phyloP scores from a whole-genome alignment of 2,329 filamentous ascomycete species.

The Stenocarpella maydis region DNA sequence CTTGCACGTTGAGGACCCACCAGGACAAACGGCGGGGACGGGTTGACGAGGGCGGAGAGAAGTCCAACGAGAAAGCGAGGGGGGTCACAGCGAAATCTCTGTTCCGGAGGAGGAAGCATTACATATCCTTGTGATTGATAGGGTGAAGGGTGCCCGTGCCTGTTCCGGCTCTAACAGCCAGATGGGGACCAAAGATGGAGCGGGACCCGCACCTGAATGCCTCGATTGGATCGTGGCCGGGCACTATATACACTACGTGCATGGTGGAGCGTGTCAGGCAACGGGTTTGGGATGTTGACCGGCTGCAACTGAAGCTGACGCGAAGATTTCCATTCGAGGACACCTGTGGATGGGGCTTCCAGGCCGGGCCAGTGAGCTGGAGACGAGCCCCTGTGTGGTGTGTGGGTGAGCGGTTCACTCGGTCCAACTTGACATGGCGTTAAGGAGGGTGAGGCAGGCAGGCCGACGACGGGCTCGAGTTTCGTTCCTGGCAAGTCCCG shows the following conservation, averaged over 20 bases:
- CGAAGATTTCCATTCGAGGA: constrained; percentile 29
- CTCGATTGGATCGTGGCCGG: constrained; percentile 13
- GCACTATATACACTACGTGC: background rate
- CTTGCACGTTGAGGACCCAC: constrained; percentile 9
- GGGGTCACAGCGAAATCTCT: constrained; percentile 7
- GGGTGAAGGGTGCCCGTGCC: constrained; percentile 21
- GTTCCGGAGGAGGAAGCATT: background rate
- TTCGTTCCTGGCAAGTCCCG: constrained; percentile 6
- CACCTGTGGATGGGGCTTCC: constrained; percentile 25
- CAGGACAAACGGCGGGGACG: constrained; percentile 7
- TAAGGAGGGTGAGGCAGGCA: constrained; percentile 1
- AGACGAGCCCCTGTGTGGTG: constrained; percentile 2
- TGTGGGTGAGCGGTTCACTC: constrained; percentile 13
- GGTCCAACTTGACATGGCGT: constrained; percentile 17
- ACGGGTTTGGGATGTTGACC: constrained; percentile 37
- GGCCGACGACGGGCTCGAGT: constrained; percentile 21
- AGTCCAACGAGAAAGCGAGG: constrained; percentile 5
- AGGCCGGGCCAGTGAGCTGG: constrained; percentile 30
- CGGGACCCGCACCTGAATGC: constrained; percentile 6
- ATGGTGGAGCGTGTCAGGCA: constrained; percentile 53
- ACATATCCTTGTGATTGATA: constrained; percentile 23
- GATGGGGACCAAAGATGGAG: constrained; percentile 16
- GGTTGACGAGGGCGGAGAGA: background rate
- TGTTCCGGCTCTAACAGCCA: constrained; percentile 1
- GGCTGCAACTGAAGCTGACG: constrained; percentile 36